Evolutionary conservation across 2,329 filamentous ascomycete species (phyloP).

Genomic region (Aureobasidium lini): DNA sequence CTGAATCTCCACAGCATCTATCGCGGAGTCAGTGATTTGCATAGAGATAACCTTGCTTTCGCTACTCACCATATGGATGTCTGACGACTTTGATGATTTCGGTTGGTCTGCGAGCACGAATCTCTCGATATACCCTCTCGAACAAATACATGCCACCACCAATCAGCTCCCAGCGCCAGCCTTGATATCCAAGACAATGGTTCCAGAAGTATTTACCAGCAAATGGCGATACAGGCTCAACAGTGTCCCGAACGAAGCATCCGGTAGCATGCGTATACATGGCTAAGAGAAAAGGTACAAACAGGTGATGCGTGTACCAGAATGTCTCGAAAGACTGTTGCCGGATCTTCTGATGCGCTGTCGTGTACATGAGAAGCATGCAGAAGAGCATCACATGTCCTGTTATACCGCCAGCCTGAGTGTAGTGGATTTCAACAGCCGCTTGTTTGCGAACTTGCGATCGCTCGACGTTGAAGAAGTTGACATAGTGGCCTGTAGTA

Average conservation of each 20-base stretch:
- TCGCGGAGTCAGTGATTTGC: not conserved
- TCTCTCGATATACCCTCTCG: conserved; percentile 86
- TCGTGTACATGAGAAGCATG: conserved; percentile 98
- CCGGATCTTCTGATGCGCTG: conserved; percentile 83
- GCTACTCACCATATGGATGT: conserved; percentile 75
- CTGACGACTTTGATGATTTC: conserved; percentile 89
- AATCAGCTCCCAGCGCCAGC: conserved; percentile 93
- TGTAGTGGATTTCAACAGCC: conserved; percentile 87
- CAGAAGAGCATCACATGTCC: conserved; percentile 98
- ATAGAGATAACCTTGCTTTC: conserved; percentile 1
- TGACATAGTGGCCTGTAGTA: conserved; percentile 80
- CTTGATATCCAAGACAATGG: conserved; percentile 90
- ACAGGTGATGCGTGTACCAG: conserved; percentile 99
- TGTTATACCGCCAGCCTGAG: conserved; percentile 81
- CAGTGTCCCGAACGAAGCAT: conserved; percentile 87
- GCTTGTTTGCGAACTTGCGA: conserved; percentile 71
- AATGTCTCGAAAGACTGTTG: conserved; percentile 98
- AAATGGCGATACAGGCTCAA: conserved; percentile 69
- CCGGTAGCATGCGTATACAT: conserved; percentile 94
- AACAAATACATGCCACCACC: conserved; percentile 77
- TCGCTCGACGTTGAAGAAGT: conserved; percentile 94
- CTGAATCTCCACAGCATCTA: conserved; percentile 92
- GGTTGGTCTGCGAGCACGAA: conserved; percentile 74
- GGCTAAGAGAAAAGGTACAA: conserved; percentile 86
- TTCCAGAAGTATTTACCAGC: conserved; percentile 75